Percentiles rank a stretch among this genome's conserved stretches.
Evolutionary conservation across 2,329 filamentous ascomycete genomes (phyloP).

Genomic region (Emmonsia crescens): DNA sequence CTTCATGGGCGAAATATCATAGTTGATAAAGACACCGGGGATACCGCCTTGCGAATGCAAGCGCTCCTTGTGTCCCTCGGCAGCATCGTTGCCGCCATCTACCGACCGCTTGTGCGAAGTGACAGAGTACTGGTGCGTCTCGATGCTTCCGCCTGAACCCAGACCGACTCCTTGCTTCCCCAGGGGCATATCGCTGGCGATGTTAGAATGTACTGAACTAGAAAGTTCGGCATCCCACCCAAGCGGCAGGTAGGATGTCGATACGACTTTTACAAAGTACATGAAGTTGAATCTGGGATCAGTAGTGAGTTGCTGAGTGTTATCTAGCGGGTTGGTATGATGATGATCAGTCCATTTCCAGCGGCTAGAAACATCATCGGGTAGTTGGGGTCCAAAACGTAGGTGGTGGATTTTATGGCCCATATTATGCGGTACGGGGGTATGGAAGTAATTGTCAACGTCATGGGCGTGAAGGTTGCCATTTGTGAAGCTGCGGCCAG

Average conservation of each 20-base stretch:
- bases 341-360: constrained; percentile 81
- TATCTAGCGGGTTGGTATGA: constrained; percentile 73
- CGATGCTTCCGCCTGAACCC: constrained; percentile 64
- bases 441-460: constrained; percentile 85
- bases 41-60: constrained; percentile 85
- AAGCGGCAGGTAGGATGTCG: constrained; percentile 85
- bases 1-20: constrained; percentile 99
- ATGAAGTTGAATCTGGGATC: constrained; percentile 91
- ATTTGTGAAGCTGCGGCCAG: constrained; percentile 89
- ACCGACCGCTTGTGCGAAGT: constrained; percentile 92
- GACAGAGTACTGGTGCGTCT: constrained; percentile 97
- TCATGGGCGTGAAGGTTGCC: constrained; percentile 98
- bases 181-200: constrained; percentile 49
- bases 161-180: constrained; percentile 59
- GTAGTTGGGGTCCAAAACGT: constrained; percentile 85
- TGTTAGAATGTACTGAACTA: constrained; percentile 25
- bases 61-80: constrained; percentile 85
- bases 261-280: constrained; percentile 99
- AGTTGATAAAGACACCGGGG: constrained; percentile 96
- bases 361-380: constrained; percentile 52
- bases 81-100: constrained; percentile 67
- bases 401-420: constrained; percentile 79
- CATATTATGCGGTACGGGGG: constrained; percentile 68
- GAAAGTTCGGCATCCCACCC: constrained; percentile 62
- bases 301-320: constrained; percentile 60